Percentiles rank a stretch among this genome's conserved stretches.
Conservation (phyloP, 768 basidiomycete species). For the Kwoniella botswanensis region DNA sequence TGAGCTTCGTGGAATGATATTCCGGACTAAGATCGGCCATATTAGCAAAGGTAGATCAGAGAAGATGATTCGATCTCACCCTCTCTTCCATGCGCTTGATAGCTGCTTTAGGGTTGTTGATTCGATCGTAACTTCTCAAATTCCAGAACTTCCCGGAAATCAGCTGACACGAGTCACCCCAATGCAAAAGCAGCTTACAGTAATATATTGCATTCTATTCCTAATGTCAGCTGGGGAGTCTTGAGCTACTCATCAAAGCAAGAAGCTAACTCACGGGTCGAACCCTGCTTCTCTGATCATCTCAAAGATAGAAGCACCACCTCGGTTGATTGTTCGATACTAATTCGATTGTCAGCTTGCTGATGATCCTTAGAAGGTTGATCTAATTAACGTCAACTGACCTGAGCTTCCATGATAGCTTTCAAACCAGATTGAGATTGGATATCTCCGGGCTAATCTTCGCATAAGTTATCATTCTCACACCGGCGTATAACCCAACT, state of each 20-base stretch:
- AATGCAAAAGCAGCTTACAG: constrained; percentile 20
- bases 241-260: not conserved
- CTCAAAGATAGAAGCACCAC: constrained; percentile 84
- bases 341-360: not conserved
- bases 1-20: constrained; percentile 84
- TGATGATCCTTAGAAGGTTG: not conserved
- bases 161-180: constrained; percentile 5
- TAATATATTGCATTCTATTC: constrained; percentile 45
- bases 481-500: constrained; percentile 5
- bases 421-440: constrained; percentile 64
- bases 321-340: constrained; percentile 80
- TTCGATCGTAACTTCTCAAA: constrained; percentile 85
- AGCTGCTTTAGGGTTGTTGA: constrained; percentile 66
- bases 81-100: constrained; percentile 73
- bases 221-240: constrained; percentile 9
- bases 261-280: constrained; percentile 60
- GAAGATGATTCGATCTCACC: constrained; percentile 29
- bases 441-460: constrained; percentile 69
- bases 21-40: constrained; percentile 61
- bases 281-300: constrained; percentile 74
- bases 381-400: not conserved
- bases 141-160: constrained; percentile 71
- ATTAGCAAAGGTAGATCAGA: too few relatives aligned
- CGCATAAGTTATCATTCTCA: not conserved
- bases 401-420: constrained; percentile 77